Percentiles rank a stretch among this genome's conserved stretches.
Evolutionary conservation across 2,329 filamentous ascomycete genomes (phyloP).

Genomic region (Monilinia polystroma): DNA sequence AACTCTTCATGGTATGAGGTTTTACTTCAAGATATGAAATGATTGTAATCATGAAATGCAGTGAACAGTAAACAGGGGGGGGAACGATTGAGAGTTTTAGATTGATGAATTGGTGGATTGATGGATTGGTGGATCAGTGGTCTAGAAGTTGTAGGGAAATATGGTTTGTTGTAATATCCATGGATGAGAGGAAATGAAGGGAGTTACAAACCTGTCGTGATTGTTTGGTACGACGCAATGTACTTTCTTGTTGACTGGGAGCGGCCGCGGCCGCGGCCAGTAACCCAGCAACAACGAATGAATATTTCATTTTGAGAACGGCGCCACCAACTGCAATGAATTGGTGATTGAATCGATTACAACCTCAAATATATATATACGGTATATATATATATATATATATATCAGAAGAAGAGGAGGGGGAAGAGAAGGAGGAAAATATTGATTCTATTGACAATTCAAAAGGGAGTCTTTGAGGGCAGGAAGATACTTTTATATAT

Average conservation of each 20-base stretch:
- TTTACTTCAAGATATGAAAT: neutral
- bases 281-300: conserved; percentile 9
- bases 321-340: neutral
- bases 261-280: conserved; percentile 5
- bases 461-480: too few species aligned
- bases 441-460: too few species aligned
- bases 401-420: too few species aligned
- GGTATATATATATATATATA: too few species aligned
- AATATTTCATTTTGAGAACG: conserved; percentile 8
- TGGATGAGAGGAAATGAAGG: neutral
- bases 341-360: neutral
- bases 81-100: too few species aligned
- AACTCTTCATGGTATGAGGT: conserved; percentile 5
- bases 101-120: neutral
- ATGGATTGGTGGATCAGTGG: neutral
- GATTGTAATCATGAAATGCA: neutral
- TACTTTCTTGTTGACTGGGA: conserved; percentile 13
- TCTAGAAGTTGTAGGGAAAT: neutral
- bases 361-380: neutral
- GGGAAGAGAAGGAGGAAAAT: too few species aligned
- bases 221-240: conserved; percentile 8
- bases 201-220: conserved; percentile 6
- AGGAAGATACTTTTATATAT: too few species aligned
- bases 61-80: neutral
- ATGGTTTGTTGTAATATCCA: neutral